A percentile compares a stretch with the other conserved stretches of the same genome.
Conservation (phyloP, 495 filamentous ascomycete genomes). For the Penicillium nucicola region DNA sequence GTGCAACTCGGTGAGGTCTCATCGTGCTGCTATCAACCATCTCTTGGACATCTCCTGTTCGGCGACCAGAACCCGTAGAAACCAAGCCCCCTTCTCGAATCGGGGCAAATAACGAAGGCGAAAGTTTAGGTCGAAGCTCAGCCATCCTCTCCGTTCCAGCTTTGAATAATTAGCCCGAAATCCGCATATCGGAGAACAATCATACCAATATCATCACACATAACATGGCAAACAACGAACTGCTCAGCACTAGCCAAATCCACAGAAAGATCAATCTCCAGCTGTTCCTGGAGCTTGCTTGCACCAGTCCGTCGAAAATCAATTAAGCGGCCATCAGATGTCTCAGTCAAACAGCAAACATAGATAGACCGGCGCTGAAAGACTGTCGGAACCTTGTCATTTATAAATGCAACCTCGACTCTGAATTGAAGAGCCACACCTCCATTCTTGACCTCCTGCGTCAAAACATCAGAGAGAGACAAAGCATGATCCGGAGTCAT, state of each 20-base stretch:
- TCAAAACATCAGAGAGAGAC: constrained; percentile 8
- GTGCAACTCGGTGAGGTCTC: no score
- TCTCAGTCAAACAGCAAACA: constrained; percentile 73
- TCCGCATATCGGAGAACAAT: background rate
- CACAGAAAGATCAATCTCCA: constrained; percentile 60
- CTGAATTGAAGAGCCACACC: constrained; percentile 59
- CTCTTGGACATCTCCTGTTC: background rate
- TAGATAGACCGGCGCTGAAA: constrained; percentile 64
- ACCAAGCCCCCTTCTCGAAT: background rate
- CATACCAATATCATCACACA: constrained; percentile 83
- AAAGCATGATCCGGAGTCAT: background rate
- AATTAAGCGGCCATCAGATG: constrained; percentile 67
- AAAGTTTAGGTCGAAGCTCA: constrained; percentile 60
- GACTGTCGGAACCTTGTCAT: constrained; percentile 55
- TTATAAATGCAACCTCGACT: constrained; percentile 69
- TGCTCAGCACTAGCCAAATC: constrained; percentile 55
- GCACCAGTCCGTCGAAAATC: constrained; percentile 80
- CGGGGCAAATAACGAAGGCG: constrained; percentile 50
- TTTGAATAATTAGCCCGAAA: constrained; percentile 19
- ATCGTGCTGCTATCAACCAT: no score
- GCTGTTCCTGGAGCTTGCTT: constrained; percentile 59
- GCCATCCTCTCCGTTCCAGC: constrained; percentile 71
- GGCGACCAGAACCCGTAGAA: no score
- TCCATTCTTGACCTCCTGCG: constrained; percentile 37
- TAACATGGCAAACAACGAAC: constrained; percentile 66